Evolutionary conservation across 208 protist species (phyloP).

Genomic region (Porcisia hertigi): DNA sequence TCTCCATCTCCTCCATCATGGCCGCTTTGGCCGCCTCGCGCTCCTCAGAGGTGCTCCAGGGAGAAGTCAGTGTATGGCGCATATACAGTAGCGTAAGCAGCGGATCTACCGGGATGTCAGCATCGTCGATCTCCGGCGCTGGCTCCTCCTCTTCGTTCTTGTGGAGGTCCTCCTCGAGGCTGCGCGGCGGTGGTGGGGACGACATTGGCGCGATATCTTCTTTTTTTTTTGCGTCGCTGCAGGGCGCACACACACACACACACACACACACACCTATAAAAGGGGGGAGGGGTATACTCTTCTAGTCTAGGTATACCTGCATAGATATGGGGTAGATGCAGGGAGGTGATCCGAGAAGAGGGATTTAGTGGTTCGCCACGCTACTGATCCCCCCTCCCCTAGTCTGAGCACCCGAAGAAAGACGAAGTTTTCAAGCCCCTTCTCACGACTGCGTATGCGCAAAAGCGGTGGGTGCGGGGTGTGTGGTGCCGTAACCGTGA

Average conservation of each 20-base stretch:
- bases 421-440: background rate
- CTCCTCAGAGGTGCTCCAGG: slow-evolving; percentile 70
- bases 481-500: background rate
- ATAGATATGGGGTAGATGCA: background rate
- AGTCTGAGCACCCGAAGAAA: background rate
- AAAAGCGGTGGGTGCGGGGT: background rate
- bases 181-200: slow-evolving; percentile 13
- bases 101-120: slow-evolving; percentile 75
- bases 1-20: slow-evolving; percentile 71
- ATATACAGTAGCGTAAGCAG: slow-evolving; percentile 82
- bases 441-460: background rate
- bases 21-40: slow-evolving; percentile 69
- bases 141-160: slow-evolving; percentile 44
- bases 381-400: slow-evolving; percentile 8
- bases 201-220: slow-evolving; percentile 23
- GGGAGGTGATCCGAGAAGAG: background rate
- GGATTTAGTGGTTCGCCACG: background rate
- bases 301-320: background rate
- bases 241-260: background rate
- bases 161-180: slow-evolving; percentile 24
- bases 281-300: no score
- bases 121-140: slow-evolving; percentile 30
- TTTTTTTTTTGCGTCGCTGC: background rate
- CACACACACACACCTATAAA: no score
- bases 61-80: slow-evolving; percentile 80